Conservation (phyloP, 1,139 yeast species). For the Geotrichum europaeum region DNA sequence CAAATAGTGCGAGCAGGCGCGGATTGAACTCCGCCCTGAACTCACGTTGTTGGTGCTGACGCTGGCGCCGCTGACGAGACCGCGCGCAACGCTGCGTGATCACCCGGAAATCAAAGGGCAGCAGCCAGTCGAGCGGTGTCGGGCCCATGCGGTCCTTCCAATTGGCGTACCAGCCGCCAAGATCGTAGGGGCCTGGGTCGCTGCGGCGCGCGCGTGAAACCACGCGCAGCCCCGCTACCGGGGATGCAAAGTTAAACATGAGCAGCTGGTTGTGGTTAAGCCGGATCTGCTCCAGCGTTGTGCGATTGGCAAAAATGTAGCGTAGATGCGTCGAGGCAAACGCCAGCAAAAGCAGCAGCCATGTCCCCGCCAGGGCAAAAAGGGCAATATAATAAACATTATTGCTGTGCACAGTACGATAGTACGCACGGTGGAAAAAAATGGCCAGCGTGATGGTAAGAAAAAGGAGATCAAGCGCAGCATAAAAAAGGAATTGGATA, state of each 20-base stretch:
- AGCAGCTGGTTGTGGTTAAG: slow-evolving; percentile 22
- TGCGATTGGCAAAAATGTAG: slow-evolving; percentile 28
- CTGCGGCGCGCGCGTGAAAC: background rate
- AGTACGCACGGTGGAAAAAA: background rate
- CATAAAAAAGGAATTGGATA: background rate
- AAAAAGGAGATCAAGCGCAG: background rate
- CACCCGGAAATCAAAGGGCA: slow-evolving; percentile 1
- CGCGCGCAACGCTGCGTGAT: background rate
- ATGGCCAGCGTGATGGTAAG: background rate
- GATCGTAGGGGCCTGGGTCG: slow-evolving; percentile 30
- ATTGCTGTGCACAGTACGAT: background rate
- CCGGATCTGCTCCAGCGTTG: slow-evolving; percentile 36
- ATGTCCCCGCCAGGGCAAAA: slow-evolving; percentile 27
- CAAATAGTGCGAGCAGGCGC: background rate
- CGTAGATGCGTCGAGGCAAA: slow-evolving; percentile 30
- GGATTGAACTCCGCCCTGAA: background rate
- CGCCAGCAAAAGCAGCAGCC: slow-evolving; percentile 23
- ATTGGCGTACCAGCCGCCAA: slow-evolving; percentile 24
- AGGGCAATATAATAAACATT: slow-evolving; percentile 29
- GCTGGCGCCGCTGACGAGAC: background rate
- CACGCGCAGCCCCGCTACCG: slow-evolving; percentile 2
- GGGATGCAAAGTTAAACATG: slow-evolving; percentile 26
- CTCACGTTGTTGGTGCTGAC: background rate
- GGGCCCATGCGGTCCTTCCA: slow-evolving; percentile 11
- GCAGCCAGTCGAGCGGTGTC: slow-evolving; percentile 8